Percentiles rank a stretch among this genome's conserved stretches.
These are phyloP conservation scores for Coprinopsis cinerea DNA, from an alignment of 768 basidiomycete species.

Conservation along the genomic window DNA sequence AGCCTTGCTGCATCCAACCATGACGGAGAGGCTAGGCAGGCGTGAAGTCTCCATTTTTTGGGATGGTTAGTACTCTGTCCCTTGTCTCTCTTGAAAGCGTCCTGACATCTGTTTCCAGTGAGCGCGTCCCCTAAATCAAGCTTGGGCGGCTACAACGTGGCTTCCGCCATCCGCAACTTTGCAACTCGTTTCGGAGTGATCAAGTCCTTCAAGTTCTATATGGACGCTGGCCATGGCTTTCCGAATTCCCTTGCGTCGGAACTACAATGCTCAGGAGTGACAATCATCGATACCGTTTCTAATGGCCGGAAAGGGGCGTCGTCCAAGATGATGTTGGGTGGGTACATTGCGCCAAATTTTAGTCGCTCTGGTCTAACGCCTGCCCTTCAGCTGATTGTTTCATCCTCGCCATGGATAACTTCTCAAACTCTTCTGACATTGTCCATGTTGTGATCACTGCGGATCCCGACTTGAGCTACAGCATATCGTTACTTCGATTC, in stretches of 20 bases:
- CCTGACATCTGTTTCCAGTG: too few relatives aligned
- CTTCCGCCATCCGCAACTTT: constrained; percentile 1
- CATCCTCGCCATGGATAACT: neutral
- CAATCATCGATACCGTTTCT: constrained; percentile 1
- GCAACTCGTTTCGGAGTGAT: constrained; percentile 5
- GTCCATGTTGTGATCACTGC: neutral
- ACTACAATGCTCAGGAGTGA: constrained; percentile 4
- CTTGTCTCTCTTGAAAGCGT: too few relatives aligned
- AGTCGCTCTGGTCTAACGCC: too few relatives aligned
- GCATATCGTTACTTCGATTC: neutral
- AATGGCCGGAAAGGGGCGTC: neutral
- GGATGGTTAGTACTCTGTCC: too few relatives aligned
- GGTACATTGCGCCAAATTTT: neutral
- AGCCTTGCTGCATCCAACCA: too few relatives aligned
- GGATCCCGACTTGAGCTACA: neutral
- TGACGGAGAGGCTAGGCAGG: too few relatives aligned
- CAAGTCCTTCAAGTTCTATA: constrained; percentile 8
- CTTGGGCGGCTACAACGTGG: neutral
- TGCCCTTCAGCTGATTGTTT: constrained; percentile 1
- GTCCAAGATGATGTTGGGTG: neutral
- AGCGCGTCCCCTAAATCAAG: neutral
- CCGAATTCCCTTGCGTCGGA: neutral
- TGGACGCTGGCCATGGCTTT: neutral
- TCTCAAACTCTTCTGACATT: neutral
- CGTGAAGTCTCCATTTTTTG: too few relatives aligned